Evolutionary conservation across 768 basidiomycete genomes (phyloP), one percentile per base, ranked within the genome.

Genomic region (Boletus tomentosulus): DNA sequence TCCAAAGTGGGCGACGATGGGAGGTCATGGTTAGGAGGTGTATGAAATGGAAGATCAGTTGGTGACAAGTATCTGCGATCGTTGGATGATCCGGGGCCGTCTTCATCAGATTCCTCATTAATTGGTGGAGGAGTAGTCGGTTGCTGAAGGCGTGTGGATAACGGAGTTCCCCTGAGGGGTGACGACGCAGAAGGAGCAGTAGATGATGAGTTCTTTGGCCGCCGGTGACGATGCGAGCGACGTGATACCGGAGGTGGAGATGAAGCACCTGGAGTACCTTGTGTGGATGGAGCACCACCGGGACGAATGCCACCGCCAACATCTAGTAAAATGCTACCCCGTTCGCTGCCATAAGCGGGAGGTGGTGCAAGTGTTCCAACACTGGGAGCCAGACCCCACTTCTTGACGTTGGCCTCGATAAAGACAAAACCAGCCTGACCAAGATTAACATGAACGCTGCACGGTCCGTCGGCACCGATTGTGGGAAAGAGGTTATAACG

Each of bases 381-480:
- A 68, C 94, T 97, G 8, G 97, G 97, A 33, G 97, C 97, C 31
- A 98, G 73, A 16, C 97, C 97, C 97, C 97, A 99, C 69, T 98
- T 98, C 80, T 99, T 99, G 57, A 99, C 97, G 66, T 99, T 98
- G 33, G 97, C 97, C 73, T 99, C 97, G 64, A 99, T 98, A 63
- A 97, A 98, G 37, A 98, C 97, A 67, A 99, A 99, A 5, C 97
- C 97, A 5, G 92, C 87, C 72, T 98, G 97, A 8, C 97, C 97
- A 13, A 99, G 81, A 69, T 99, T 99, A 65, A 98, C 91, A 62
- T 99, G 97, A 8, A 99, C 86, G 58, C 89, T 95, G 70, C 93
- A 96, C 6, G 96, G 91, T 0, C 96, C 95, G 65, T 96, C 92
- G 16, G 96, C 94, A 44, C 96, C 97, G 51, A 99, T 85, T 46